Evolutionary conservation across 495 filamentous ascomycete species (phyloP), one percentile per base, ranked within the genome.

Genomic region (Choiromyces venosus): DNA sequence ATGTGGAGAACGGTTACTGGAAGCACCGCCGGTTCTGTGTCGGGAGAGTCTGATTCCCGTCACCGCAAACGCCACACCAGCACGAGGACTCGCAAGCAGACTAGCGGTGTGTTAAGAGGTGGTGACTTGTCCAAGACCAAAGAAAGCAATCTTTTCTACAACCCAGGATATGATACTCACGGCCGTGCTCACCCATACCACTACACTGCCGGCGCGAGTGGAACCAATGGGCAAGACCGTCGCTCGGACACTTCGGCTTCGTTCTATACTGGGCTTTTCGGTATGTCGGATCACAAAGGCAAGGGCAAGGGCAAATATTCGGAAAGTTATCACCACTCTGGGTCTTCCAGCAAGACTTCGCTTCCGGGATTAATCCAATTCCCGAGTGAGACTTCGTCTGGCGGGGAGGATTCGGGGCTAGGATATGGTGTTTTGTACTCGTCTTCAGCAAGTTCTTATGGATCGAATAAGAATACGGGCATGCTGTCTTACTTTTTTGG

Each of bases 101-200:
- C 69, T 38, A 5, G 56, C 64, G 74, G 74, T 33, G 16, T 46
- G 39, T 68, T 76, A 40, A 72, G 67, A 38, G 74, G 75, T 37
- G 76, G 70, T 52, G 69, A 71, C 29, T 56, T 78, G 38, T 37
- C 70, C 68, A 66, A 67, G 35, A 42, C 68, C 14, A 69, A 61
- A 33, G 52, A 68, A 4, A 29, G 37, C 2, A 65, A n/a, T 12
- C 18, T 68, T 67, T 80, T 40, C 65, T 80, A 80, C 70, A 67
- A 80, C 65, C 78, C 78, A 25, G 76, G 78, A 21, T 80, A 80
- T 37, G 64, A 40, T 29, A 21, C 68, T 25, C 73, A 79, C 65
- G 78, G 78, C 16, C 71, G 36, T 12, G 64, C 78, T n/a, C 70
- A 79, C 39, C 76, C 78, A 29, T 46, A 35, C 29, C 76, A 73